Conservation (phyloP, 305 asterid species). For the Petunia hybrid region DNA sequence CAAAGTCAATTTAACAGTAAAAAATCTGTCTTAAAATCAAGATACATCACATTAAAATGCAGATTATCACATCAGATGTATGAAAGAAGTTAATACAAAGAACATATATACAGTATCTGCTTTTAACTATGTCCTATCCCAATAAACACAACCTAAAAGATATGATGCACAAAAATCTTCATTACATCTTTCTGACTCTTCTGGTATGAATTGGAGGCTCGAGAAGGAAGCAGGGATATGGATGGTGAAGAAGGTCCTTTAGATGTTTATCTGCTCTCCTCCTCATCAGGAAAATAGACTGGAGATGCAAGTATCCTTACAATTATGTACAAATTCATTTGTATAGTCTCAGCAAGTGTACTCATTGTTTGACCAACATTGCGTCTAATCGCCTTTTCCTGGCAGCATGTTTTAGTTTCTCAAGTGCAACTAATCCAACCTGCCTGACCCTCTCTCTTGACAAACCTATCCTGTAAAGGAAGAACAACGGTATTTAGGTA, state of each 20-base stretch:
- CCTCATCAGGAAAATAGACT: not conserved
- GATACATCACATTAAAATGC: constrained; percentile 14
- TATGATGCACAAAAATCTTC: constrained; percentile 28
- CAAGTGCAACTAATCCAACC: constrained; percentile 95
- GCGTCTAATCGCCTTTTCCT: constrained; percentile 77
- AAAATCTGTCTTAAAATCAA: not conserved
- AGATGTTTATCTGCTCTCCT: constrained; percentile 15
- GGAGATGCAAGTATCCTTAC: constrained; percentile 23
- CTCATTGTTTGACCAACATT: constrained; percentile 72
- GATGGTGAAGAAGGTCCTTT: constrained; percentile 8
- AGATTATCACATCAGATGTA: not conserved
- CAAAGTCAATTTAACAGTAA: not conserved
- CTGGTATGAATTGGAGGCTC: not conserved
- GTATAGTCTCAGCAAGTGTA: not conserved
- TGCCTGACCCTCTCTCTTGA: constrained; percentile 97
- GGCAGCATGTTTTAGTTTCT: constrained; percentile 93
- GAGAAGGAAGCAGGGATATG: not conserved
- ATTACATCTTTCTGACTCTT: not conserved
- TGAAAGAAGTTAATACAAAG: not conserved
- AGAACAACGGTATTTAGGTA: not conserved
- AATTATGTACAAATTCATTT: constrained; percentile 24
- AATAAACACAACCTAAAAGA: constrained; percentile 9
- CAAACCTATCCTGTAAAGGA: constrained; percentile 83
- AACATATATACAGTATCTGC: constrained; percentile 27
- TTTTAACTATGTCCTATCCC: constrained; percentile 19